Evolutionary conservation across 2,329 filamentous ascomycete genomes (phyloP), one percentile per base, ranked within the genome.

Genomic region (Teratosphaeria gauchensis): DNA sequence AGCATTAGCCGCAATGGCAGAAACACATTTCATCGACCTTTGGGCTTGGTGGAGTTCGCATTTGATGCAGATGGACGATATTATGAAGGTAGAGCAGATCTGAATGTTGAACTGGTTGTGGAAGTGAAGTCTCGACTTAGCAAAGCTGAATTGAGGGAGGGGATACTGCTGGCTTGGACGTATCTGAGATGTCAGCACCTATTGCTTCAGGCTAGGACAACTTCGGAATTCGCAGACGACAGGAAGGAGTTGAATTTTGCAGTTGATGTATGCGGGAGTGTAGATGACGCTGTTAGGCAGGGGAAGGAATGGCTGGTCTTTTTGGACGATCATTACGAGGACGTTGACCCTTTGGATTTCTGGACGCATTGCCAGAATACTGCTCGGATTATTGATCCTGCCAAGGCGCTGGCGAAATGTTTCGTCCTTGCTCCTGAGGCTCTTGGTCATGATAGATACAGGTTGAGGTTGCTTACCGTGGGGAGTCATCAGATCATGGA

Each of bases 401-500:
- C 62, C 1, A 61, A 65, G 21, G 71, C 70, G 6, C 64, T 78
- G 9, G 73, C 74, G 1, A 74, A 71, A 57, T 51, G 77, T 0
- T 74, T 75, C 57, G 70, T 78, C 2, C 64, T 77, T 0, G 75
- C 76, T 1, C 54, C 70, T 0, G 58, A 57, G 2, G 38, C 48
- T 1, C 52, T 66, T 0, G 53, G 65, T 1, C 62, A 69, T 19
- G 71, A 71, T 2, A 72, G 65, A 0, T 65, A 54, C 16, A 63
- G 64, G 3, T 59, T 78, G 0, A 66, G 68, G 3, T 67, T 78
- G 33, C 62, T 77, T 5, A 63, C 75, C 9, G 63, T 78, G 14
- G 70, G 74, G n/a, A 75, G 70, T 1, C 77, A 79, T 58, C 69
- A 77, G 54, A 77, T 77, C 42, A 72, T 73, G n/a, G 77, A 79